Percentiles rank a stretch among this genome's conserved stretches.
Evolutionary conservation across 371 early-diverging fungal species (phyloP).

Genomic region (Lichtheimia corymbifera): DNA sequence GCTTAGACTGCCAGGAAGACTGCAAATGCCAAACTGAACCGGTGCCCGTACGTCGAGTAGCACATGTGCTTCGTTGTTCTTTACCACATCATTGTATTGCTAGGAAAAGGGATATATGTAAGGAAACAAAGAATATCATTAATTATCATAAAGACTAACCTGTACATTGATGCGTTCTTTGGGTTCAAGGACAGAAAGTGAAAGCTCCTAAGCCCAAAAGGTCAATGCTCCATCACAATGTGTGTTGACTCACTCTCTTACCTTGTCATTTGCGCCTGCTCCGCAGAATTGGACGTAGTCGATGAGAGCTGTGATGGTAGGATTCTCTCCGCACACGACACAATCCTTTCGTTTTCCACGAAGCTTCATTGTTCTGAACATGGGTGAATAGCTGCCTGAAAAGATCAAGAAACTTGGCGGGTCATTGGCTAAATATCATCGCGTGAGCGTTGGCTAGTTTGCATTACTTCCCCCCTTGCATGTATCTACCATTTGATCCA

Average conservation of each 20-base stretch:
- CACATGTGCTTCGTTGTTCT: slow-evolving; percentile 56
- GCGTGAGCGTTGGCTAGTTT: neutral
- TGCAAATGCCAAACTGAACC: slow-evolving; percentile 84
- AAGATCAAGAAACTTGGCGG: slow-evolving; percentile 78
- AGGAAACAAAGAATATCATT: neutral
- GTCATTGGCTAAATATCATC: neutral
- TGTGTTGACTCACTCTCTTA: slow-evolving; percentile 12
- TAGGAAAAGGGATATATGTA: neutral
- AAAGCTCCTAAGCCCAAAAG: slow-evolving; percentile 4
- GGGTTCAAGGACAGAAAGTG: slow-evolving; percentile 22
- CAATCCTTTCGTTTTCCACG: slow-evolving; percentile 72
- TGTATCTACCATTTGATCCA: slow-evolving; percentile 30
- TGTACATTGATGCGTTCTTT: slow-evolving; percentile 35
- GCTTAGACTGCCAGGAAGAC: slow-evolving; percentile 65
- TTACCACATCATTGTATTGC: slow-evolving; percentile 2
- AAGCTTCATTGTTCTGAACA: slow-evolving; percentile 82
- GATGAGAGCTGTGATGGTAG: slow-evolving; percentile 73
- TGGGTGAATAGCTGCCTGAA: slow-evolving; percentile 70
- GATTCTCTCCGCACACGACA: slow-evolving; percentile 84
- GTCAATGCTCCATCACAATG: slow-evolving; percentile 1
- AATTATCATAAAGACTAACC: slow-evolving; percentile 9
- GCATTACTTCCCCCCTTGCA: neutral
- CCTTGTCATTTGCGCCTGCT: slow-evolving; percentile 75
- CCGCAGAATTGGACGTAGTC: slow-evolving; percentile 95
- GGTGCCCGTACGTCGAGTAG: slow-evolving; percentile 87